Evolutionary conservation across 345 rosid species (phyloP), one percentile per base, ranked within the genome.

Genomic region (Eucalyptus pauciflora): DNA sequence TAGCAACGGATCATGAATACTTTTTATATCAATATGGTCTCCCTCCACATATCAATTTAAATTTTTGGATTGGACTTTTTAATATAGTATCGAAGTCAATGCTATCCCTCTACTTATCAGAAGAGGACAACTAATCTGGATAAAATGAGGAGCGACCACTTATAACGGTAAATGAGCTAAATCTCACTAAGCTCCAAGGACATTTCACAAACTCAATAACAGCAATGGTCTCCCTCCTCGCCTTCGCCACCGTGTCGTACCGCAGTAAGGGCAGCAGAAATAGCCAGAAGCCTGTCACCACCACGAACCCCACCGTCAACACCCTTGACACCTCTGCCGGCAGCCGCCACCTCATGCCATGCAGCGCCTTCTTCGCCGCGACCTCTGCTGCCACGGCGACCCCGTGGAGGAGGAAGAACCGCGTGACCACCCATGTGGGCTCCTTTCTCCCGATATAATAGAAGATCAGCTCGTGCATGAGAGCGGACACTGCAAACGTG

Each of bases 401-500:
- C 29, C 94, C 92, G 13, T 91, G 94, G 25, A 92, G 83, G 69
- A 92, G 52, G 81, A 92, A 91, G 89, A 92, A 91, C 81, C 88
- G 58, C 37, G 91, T 91, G 27, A 91, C 85, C 79, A 87, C 92
- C 92, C 94, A 92, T 54, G 88, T 89, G 16, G 93, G 91, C 27
- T 24, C 20, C 85, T 52, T 87, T 58, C 92, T 81, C 18, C 91
- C 91, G 12, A 87, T 67, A 89, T 89, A 89, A 81, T 76, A 92
- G 86, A 89, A 91, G 3, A 89, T 52, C n/a, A 91, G 76, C 88
- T 92, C 93, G 50, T 92, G 93, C 93, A 92, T 90, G 76, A 91
- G 27, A 7, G 76, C 92, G 29, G 92, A 92, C 56, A 91, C 90
- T 1, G 85, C 17, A 51, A 92, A 92, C 2, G 90, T 60, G n/a